Evolutionary conservation across 768 basidiomycete species (phyloP).

Genomic region (Clavulina sp.): DNA sequence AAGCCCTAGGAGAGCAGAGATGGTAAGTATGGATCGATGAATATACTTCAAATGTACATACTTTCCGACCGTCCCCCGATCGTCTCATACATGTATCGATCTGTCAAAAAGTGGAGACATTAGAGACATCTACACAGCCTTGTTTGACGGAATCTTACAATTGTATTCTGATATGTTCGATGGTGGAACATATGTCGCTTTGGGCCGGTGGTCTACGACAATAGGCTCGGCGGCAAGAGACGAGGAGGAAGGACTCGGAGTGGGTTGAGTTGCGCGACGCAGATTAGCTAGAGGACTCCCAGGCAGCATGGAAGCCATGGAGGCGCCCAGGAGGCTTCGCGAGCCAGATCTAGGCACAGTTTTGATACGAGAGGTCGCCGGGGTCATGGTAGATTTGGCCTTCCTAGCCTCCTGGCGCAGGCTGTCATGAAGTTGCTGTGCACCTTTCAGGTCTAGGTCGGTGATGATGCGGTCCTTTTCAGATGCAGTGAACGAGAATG

Average conservation of each 20-base stretch:
- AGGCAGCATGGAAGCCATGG: background rate
- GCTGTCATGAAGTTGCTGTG: slow-evolving; percentile 15
- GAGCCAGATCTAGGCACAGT: background rate
- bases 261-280: background rate
- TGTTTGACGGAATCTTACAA: background rate
- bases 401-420: slow-evolving; percentile 15
- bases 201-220: background rate
- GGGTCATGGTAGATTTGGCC: slow-evolving; percentile 1
- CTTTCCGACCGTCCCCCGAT: slow-evolving; percentile 69
- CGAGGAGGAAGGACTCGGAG: background rate
- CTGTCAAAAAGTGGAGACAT: slow-evolving; percentile 20
- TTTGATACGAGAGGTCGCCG: background rate
- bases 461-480: slow-evolving; percentile 5
- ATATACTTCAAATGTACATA: slow-evolving; percentile 18
- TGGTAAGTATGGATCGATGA: background rate
- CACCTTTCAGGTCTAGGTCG: background rate
- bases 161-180: background rate
- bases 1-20: slow-evolving; percentile 31
- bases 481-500: slow-evolving; percentile 18
- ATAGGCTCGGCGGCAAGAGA: background rate
- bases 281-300: background rate
- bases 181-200: background rate
- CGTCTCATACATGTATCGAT: slow-evolving; percentile 93
- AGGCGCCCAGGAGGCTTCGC: background rate
- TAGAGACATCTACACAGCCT: background rate